These are phyloP conservation scores for Hymenotorrendiella dingleyae DNA, from an alignment of 2,329 filamentous ascomycete species.

Conservation along the genomic window DNA sequence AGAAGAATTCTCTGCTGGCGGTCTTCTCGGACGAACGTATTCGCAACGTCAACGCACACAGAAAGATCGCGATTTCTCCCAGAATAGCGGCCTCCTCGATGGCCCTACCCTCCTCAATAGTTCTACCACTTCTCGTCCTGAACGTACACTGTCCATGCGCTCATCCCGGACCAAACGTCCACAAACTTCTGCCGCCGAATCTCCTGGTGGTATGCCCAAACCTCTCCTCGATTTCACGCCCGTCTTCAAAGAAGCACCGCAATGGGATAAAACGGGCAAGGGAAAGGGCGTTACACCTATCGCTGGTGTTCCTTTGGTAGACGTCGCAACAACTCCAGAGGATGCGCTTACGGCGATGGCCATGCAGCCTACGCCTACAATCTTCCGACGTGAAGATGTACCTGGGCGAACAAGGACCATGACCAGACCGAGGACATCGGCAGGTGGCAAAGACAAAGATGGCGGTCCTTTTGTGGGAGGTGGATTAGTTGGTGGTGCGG, in stretches of 20 bases:
- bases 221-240: slow-evolving; percentile 66
- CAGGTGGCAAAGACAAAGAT: slow-evolving; percentile 1
- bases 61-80: slow-evolving; percentile 18
- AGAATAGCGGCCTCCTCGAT: slow-evolving; percentile 17
- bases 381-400: slow-evolving; percentile 23
- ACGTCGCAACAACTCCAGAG: slow-evolving; percentile 34
- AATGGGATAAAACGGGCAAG: slow-evolving; percentile 47
- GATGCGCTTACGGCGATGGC: slow-evolving; percentile 7
- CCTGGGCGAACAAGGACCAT: background rate
- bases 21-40: slow-evolving; percentile 45
- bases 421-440: slow-evolving; percentile 7
- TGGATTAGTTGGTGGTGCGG: slow-evolving; percentile 8
- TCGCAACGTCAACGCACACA: slow-evolving; percentile 37
- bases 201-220: slow-evolving; percentile 31
- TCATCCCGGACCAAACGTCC: slow-evolving; percentile 7
- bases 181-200: background rate
- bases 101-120: slow-evolving; percentile 34
- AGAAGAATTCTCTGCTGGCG: slow-evolving; percentile 38
- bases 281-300: slow-evolving; percentile 42
- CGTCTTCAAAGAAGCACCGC: slow-evolving; percentile 56
- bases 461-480: slow-evolving; percentile 15
- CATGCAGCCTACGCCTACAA: slow-evolving; percentile 16
- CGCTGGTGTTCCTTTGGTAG: slow-evolving; percentile 40
- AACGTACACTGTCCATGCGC: slow-evolving; percentile 24
- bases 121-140: slow-evolving; percentile 14